Conservation (phyloP, 2,329 filamentous ascomycete species). For the Fonsecaea multimorphosa region DNA sequence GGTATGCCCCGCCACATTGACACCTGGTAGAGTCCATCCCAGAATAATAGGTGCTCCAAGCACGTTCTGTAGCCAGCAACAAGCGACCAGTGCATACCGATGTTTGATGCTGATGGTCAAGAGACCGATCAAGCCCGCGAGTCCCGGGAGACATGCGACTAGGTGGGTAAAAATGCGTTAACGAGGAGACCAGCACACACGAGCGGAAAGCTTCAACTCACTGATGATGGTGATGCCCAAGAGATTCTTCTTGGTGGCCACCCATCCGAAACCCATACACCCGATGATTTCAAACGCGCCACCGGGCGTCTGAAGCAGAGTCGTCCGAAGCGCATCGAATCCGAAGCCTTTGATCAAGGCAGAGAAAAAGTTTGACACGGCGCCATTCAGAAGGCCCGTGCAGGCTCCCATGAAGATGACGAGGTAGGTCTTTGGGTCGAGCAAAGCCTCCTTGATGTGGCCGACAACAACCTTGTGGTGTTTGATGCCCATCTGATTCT, state of each 20-base stretch:
- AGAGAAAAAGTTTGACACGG: conserved; percentile 57
- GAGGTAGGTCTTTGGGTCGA: conserved; percentile 49
- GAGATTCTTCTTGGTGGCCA: conserved; percentile 32
- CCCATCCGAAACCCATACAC: conserved; percentile 29
- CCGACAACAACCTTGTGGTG: conserved; percentile 45
- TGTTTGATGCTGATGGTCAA: conserved; percentile 55
- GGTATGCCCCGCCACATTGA: conserved; percentile 58
- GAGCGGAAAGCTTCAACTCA: conserved; percentile 21
- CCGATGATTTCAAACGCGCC: conserved; percentile 45
- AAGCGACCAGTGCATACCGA: conserved; percentile 58
- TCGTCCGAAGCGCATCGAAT: conserved; percentile 46
- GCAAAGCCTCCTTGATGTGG: conserved; percentile 49
- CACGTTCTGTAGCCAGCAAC: conserved; percentile 60
- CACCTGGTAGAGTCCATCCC: conserved; percentile 58
- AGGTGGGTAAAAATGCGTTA: conserved; percentile 41
- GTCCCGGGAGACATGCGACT: conserved; percentile 30
- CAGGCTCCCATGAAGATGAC: conserved; percentile 51
- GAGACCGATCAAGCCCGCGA: conserved; percentile 59
- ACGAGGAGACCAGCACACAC: neutral
- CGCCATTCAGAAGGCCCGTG: conserved; percentile 58
- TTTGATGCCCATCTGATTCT: conserved; percentile 53
- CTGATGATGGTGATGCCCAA: conserved; percentile 28
- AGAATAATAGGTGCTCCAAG: conserved; percentile 59
- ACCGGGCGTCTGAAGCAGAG: conserved; percentile 46
- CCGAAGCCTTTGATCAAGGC: conserved; percentile 55